Percentiles rank a stretch among this genome's conserved stretches.
Evolutionary conservation across 1,139 yeast genomes (phyloP).

Genomic region (Magnusiomyces clavatus): DNA sequence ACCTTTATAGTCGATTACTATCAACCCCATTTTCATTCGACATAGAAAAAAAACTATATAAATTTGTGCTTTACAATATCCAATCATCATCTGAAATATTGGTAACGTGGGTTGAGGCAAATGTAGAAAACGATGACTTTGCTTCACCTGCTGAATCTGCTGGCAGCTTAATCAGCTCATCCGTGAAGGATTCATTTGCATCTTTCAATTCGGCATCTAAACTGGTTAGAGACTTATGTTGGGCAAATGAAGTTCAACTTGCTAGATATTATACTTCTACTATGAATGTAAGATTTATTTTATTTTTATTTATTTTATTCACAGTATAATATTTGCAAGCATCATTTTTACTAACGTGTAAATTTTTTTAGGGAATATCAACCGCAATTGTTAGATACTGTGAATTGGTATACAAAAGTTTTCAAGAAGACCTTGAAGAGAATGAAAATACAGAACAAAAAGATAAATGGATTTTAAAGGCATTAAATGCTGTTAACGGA

Average conservation of each 20-base stretch:
- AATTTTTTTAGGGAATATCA: constrained; percentile 39
- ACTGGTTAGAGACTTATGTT: constrained; percentile 47
- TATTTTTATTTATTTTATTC: not conserved
- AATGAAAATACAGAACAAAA: constrained; percentile 28
- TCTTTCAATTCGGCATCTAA: constrained; percentile 51
- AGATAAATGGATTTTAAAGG: constrained; percentile 34
- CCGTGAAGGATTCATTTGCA: constrained; percentile 61
- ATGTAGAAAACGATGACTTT: constrained; percentile 50
- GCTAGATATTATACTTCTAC: constrained; percentile 53
- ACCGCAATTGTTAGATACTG: constrained; percentile 53
- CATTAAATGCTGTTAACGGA: constrained; percentile 39
- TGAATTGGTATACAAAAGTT: constrained; percentile 38
- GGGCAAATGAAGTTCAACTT: constrained; percentile 56
- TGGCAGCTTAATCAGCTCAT: constrained; percentile 39
- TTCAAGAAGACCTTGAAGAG: constrained; percentile 41
- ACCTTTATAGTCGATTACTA: constrained; percentile 46
- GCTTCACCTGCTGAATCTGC: constrained; percentile 41
- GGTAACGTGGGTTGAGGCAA: constrained; percentile 43
- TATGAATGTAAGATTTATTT: constrained; percentile 36
- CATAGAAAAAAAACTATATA: constrained; percentile 52
- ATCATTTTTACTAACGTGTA: constrained; percentile 5
- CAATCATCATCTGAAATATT: constrained; percentile 46
- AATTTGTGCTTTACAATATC: constrained; percentile 52
- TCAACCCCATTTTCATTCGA: constrained; percentile 43
- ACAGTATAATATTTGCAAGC: no score